Evolutionary conservation across 2,329 filamentous ascomycete genomes (phyloP).

Genomic region (Fusarium lyarnte): DNA sequence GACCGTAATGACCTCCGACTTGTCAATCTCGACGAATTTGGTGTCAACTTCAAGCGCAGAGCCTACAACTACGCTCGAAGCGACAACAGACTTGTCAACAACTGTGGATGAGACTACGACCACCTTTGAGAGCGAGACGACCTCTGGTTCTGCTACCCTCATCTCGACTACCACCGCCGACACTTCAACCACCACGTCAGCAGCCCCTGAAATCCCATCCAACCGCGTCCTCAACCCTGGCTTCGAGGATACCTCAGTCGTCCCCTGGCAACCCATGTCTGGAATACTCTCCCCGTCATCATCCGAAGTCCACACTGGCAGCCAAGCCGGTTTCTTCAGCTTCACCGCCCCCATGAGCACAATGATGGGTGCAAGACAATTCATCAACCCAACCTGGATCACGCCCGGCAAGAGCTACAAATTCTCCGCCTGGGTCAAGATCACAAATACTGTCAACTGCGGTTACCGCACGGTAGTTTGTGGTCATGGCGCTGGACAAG

Average conservation of each 20-base stretch:
- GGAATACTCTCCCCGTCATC: background rate
- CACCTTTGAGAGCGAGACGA: background rate
- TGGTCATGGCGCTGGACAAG: background rate
- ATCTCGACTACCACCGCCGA: background rate
- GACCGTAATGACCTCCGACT: background rate
- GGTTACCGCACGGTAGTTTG: background rate
- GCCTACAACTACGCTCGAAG: background rate
- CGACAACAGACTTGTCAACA: background rate
- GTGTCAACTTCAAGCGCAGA: background rate
- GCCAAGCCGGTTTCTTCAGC: background rate
- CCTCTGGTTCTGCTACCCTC: background rate
- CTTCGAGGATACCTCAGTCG: fast-evolving
- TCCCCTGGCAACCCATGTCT: background rate
- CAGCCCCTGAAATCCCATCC: background rate
- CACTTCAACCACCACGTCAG: background rate
- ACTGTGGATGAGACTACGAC: background rate
- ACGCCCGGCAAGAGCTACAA: background rate
- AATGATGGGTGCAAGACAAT: background rate
- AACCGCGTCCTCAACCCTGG: background rate
- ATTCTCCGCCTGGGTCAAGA: background rate
- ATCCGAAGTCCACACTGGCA: background rate
- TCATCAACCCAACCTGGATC: background rate
- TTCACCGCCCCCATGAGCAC: background rate
- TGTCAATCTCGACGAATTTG: background rate
- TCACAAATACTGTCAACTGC: background rate